Percentiles rank a stretch among this genome's conserved stretches.
Conservation (phyloP, 345 rosid genomes). For the Physaria fendleri region DNA sequence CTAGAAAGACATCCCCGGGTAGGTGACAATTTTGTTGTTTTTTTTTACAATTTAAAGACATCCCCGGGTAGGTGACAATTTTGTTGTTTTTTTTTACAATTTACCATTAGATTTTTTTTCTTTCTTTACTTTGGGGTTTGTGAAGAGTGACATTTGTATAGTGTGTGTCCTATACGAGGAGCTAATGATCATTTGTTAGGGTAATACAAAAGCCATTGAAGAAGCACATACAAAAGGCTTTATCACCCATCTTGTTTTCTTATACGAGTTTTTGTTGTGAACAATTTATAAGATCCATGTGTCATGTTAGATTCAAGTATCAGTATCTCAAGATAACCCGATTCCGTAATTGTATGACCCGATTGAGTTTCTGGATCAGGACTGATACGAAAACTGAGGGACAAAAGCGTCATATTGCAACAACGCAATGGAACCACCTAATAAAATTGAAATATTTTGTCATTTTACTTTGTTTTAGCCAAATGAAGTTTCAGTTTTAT, state of each 20-base stretch:
- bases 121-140: neutral
- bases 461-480: too few relatives aligned
- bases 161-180: conserved; percentile 8
- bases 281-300: neutral
- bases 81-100: conserved; percentile 1
- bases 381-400: conserved; percentile 36
- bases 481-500: too few relatives aligned
- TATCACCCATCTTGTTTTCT: neutral
- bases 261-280: neutral
- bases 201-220: neutral
- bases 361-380: conserved; percentile 21
- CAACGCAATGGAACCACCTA: conserved; percentile 20
- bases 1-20: conserved; percentile 12
- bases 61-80: conserved; percentile 14
- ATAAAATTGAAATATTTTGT: too few relatives aligned
- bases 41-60: too few relatives aligned
- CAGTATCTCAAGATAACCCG: conserved; percentile 20
- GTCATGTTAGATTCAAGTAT: neutral
- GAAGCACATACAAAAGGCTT: neutral
- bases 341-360: conserved; percentile 30
- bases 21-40: conserved; percentile 1
- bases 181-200: conserved; percentile 17
- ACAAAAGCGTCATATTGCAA: conserved; percentile 49
- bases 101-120: conserved; percentile 3
- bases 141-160: conserved; percentile 29